These are phyloP conservation scores for Skeletonema potamos DNA, from an alignment of 108 stramenopile genomes.

Conservation along the genomic window DNA sequence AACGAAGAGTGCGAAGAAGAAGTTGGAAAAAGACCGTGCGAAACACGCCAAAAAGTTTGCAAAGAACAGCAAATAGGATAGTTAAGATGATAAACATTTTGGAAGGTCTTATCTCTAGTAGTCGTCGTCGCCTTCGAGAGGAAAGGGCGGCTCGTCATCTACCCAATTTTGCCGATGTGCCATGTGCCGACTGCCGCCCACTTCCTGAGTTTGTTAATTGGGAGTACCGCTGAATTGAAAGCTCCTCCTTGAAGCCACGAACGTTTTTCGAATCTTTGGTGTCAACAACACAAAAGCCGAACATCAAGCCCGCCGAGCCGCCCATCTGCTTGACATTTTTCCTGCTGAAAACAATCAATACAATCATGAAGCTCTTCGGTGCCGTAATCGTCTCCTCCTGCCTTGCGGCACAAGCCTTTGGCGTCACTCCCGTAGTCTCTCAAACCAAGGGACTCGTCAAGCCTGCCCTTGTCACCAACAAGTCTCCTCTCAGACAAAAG, in stretches of 20 bases:
- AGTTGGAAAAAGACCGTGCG: constrained; percentile 89
- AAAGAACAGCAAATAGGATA: constrained; percentile 28
- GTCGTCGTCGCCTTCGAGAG: background rate
- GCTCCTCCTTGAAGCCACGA: background rate
- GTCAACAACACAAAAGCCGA: background rate
- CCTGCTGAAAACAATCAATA: background rate
- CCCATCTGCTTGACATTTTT: background rate
- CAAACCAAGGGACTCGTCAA: constrained; percentile 42
- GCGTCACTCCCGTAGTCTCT: constrained; percentile 54
- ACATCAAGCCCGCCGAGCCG: background rate
- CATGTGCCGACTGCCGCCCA: background rate
- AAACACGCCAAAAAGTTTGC: constrained; percentile 82
- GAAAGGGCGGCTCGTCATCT: background rate
- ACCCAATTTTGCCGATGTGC: too few species aligned
- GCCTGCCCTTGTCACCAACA: constrained; percentile 39
- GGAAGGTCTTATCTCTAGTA: background rate
- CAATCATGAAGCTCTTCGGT: constrained; percentile 82
- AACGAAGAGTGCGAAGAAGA: constrained; percentile 91
- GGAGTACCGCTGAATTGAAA: background rate
- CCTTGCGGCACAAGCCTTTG: constrained; percentile 75
- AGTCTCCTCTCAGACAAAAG: constrained; percentile 57
- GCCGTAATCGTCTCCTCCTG: constrained; percentile 70
- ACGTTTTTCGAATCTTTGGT: background rate
- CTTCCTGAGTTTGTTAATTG: background rate
- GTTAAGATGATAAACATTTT: background rate